Evolutionary conservation across 768 basidiomycete genomes (phyloP).

Genomic region (Leccinum incarnatum): DNA sequence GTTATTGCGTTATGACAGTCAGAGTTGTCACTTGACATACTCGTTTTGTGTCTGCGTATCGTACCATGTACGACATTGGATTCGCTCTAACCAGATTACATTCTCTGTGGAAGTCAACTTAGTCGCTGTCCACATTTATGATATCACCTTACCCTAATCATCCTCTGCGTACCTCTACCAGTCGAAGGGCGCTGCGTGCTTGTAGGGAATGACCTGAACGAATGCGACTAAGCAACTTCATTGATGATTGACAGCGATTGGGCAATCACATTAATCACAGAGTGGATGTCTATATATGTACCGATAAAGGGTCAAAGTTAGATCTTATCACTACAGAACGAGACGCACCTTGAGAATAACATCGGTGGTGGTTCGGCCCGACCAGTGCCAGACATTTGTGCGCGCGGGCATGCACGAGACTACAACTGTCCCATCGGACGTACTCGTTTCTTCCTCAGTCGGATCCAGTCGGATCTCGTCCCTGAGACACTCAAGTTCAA

Average conservation of each 20-base stretch:
- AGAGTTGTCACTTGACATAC: background rate
- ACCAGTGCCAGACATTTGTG: conserved; percentile 74
- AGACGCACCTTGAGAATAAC: conserved; percentile 55
- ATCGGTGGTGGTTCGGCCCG: conserved; percentile 53
- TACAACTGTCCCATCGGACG: conserved; percentile 62
- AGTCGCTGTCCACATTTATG: background rate
- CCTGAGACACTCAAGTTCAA: conserved; percentile 26
- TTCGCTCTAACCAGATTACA: background rate
- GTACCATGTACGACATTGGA: background rate
- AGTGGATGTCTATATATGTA: conserved; percentile 50
- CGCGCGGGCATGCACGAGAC: conserved; percentile 88
- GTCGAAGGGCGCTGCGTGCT: background rate
- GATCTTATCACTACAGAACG: conserved; percentile 17
- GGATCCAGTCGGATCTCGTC: conserved; percentile 78
- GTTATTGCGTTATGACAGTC: background rate
- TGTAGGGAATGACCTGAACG: background rate
- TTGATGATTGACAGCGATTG: conserved; percentile 49
- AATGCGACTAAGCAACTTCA: conserved; percentile 8
- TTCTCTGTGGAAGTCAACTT: background rate
- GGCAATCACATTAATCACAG: conserved; percentile 38
- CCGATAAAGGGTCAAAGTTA: conserved; percentile 25
- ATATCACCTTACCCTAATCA: background rate
- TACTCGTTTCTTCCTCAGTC: conserved; percentile 58
- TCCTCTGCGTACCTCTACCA: background rate
- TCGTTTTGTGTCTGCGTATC: background rate